Evolutionary conservation across 768 basidiomycete species (phyloP).

Genomic region (Kwoniella shandongensis): DNA sequence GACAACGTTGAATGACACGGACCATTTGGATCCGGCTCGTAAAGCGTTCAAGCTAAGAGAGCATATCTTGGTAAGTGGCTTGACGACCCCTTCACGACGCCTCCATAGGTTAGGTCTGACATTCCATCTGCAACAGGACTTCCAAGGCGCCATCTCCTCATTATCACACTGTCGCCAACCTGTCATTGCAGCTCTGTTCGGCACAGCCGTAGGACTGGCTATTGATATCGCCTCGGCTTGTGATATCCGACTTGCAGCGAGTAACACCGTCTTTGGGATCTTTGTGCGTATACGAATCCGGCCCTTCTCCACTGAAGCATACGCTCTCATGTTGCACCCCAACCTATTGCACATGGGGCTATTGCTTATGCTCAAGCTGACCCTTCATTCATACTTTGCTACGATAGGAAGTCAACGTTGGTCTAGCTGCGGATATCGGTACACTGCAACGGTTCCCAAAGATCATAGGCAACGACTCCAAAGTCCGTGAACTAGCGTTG

Average conservation of each 20-base stretch:
- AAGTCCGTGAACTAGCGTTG: conserved; percentile 72
- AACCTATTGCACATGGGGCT: background rate
- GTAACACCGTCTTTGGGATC: conserved; percentile 66
- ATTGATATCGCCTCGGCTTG: conserved; percentile 74
- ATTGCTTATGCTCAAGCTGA: background rate
- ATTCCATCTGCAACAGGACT: conserved; percentile 51
- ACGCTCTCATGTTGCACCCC: too few species aligned
- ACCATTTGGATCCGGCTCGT: conserved; percentile 39
- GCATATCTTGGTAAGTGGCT: conserved; percentile 54
- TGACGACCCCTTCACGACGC: background rate
- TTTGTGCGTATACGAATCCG: conserved; percentile 58
- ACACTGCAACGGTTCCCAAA: conserved; percentile 79
- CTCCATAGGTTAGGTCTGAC: too few species aligned
- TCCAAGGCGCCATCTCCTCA: conserved; percentile 70
- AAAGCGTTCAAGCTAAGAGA: conserved; percentile 47
- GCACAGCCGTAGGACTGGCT: conserved; percentile 70
- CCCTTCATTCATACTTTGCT: too few species aligned
- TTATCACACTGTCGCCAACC: conserved; percentile 72
- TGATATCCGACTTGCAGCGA: conserved; percentile 71
- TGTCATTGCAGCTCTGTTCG: conserved; percentile 79
- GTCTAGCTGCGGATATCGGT: conserved; percentile 83
- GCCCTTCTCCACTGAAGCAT: too few species aligned
- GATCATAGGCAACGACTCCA: conserved; percentile 70
- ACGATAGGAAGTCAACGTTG: conserved; percentile 89
- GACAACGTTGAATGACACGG: conserved; percentile 10